Evolutionary conservation across 495 filamentous ascomycete genomes (phyloP).

Genomic region (Podospora pseudopauciseta): DNA sequence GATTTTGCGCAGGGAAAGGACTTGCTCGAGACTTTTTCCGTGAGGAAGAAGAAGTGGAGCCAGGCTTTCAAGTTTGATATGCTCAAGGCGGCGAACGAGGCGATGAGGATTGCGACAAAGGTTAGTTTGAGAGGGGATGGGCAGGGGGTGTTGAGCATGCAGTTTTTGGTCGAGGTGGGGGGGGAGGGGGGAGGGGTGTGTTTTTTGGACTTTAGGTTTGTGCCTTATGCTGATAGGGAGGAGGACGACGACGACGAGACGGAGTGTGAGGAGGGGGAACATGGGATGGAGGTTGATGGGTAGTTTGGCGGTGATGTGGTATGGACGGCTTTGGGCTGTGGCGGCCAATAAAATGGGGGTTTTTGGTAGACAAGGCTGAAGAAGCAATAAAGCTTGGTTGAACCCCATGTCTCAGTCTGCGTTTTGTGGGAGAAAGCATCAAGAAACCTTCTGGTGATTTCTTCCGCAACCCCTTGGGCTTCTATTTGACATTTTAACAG

Average conservation of each 20-base stretch:
- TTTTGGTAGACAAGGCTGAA: no score
- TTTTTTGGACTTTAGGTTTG: constrained; percentile 51
- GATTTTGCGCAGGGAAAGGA: constrained; percentile 76
- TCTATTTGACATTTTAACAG: no score
- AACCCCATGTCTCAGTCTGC: no score
- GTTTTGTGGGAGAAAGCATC: no score
- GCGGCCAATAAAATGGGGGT: no score
- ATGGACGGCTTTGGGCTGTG: no score
- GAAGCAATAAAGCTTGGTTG: no score
- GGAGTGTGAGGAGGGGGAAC: constrained; percentile 19
- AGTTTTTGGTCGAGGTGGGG: constrained; percentile 90
- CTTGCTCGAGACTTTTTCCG: constrained; percentile 73
- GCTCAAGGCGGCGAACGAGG: constrained; percentile 75
- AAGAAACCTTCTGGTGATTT: no score
- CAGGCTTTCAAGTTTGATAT: constrained; percentile 76
- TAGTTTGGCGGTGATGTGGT: neutral
- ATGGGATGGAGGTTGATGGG: constrained; percentile 7
- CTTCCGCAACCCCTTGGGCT: no score
- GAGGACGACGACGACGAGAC: constrained; percentile 28
- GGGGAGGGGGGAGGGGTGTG: constrained; percentile 41
- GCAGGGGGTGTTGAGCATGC: constrained; percentile 86
- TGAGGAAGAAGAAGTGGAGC: constrained; percentile 41
- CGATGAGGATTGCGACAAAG: constrained; percentile 88
- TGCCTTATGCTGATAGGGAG: constrained; percentile 45
- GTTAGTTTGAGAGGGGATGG: constrained; percentile 85